phyloP scores from a whole-genome alignment of 176 grass and related monocot species.

The Ampelocalamus luodianensis region DNA sequence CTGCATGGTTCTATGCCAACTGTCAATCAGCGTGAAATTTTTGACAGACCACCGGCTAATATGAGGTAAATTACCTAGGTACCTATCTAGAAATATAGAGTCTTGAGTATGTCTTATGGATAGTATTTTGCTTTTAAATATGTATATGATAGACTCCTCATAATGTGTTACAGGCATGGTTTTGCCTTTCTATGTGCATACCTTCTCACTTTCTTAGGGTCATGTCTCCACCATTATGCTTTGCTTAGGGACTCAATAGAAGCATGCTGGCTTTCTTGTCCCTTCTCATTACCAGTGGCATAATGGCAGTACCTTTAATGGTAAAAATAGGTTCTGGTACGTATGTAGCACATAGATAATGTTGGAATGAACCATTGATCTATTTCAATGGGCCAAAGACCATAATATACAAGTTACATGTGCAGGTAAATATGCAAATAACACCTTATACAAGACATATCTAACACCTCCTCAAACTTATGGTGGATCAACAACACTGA shows the following conservation, averaged over 20 bases:
- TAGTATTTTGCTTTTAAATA: background rate
- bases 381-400: too few species aligned
- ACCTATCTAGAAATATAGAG: constrained; percentile 12
- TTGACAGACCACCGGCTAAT: constrained; percentile 82
- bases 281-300: background rate
- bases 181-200: constrained; percentile 9
- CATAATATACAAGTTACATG: too few species aligned
- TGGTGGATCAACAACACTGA: too few species aligned
- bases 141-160: too few species aligned
- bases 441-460: too few species aligned
- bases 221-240: background rate
- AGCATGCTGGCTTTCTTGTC: background rate
- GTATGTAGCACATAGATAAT: background rate
- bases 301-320: background rate
- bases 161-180: constrained; percentile 4
- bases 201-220: background rate
- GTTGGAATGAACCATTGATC: too few species aligned
- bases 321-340: constrained; percentile 3
- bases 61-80: constrained; percentile 57
- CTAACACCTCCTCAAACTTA: too few species aligned
- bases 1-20: constrained; percentile 98
- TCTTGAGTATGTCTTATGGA: constrained; percentile 21
- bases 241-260: constrained; percentile 11
- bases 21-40: constrained; percentile 94
- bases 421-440: too few species aligned